These are phyloP conservation scores for Cyamopsis tetragonoloba DNA, from an alignment of 306 rosid species.

Conservation along the genomic window DNA sequence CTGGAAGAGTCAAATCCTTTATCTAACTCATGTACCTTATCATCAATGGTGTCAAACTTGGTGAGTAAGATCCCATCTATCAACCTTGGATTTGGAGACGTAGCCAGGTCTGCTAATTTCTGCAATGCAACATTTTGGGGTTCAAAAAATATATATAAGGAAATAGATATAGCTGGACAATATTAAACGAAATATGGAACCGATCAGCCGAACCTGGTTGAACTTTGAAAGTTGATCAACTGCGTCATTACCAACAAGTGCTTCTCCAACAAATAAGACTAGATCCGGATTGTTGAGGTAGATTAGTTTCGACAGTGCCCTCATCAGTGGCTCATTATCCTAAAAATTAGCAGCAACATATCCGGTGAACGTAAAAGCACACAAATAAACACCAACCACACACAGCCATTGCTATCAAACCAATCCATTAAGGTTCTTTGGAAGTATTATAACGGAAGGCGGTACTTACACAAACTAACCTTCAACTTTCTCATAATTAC, in stretches of 20 bases:
- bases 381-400: not conserved
- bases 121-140: constrained; percentile 26
- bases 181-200: not conserved
- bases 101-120: constrained; percentile 80
- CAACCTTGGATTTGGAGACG: constrained; percentile 51
- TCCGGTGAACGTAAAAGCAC: not conserved
- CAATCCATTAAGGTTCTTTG: not conserved
- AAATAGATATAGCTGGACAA: constrained; percentile 11
- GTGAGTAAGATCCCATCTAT: constrained; percentile 92
- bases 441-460: not conserved
- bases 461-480: too few species aligned
- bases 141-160: not conserved
- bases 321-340: constrained; percentile 95
- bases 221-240: constrained; percentile 94
- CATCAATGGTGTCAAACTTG: constrained; percentile 85
- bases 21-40: constrained; percentile 58
- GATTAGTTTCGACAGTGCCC: constrained; percentile 89
- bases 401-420: not conserved
- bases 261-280: constrained; percentile 91
- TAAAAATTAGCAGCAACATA: constrained; percentile 26
- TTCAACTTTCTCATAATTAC: too few species aligned
- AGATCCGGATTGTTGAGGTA: constrained; percentile 82
- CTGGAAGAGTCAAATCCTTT: too few species aligned
- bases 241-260: constrained; percentile 59
- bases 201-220: constrained; percentile 67